Base-by-base conservation (phyloP, 176 grass and related monocot species). In the Zoysia pacifica region DNA sequence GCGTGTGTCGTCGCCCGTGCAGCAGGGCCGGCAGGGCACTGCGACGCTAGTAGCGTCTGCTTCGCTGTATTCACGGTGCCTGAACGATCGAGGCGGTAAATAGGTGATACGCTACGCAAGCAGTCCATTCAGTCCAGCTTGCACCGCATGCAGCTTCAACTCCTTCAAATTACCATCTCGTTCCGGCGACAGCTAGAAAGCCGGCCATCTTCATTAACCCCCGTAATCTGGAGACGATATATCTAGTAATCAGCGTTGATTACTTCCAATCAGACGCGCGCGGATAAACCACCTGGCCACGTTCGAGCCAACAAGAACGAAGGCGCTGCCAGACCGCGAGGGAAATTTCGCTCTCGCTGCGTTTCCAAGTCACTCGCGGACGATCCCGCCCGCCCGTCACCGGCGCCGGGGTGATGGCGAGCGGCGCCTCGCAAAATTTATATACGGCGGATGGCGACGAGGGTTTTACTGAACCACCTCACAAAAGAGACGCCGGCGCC, bases 201-300 rank as follows among this genome's bases (percentile, higher is more conserved):
- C 28, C 28, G 28, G 28, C 28, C 28, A 13, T 14, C 7, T 38
- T 13, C 14, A 6, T 72, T 72, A 8, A 2, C 45, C 28, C 28
- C 28, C 28, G 28, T 28, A 28, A 28, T 28, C 28, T 28, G 28
- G 28, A 28, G 28, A 28, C 28, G 28, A 28, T 28, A 28, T 28
- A 28, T 28, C 28, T 28, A 28, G 28, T 28, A 28, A 28, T 28
- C 14, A 41, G 9, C 39, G 11, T 51, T 42, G 36, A 6, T 13
- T 74, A 53, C 51, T 56, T 36, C 28, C 12, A 72, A 38, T 64
- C 81, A 45, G 61, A n/a, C 28, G 28, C 62, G 5, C 46, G 71
- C 74, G 20, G 66, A 69, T 78, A 54, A 42, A 41, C 81, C 54
- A 76, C 63, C 72, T 28, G 76, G 87, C 12, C 81, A 7, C 70